Evolutionary conservation across 2,329 filamentous ascomycete genomes (phyloP), one percentile per base, ranked within the genome.

Genomic region (Anisogramma anomala): DNA sequence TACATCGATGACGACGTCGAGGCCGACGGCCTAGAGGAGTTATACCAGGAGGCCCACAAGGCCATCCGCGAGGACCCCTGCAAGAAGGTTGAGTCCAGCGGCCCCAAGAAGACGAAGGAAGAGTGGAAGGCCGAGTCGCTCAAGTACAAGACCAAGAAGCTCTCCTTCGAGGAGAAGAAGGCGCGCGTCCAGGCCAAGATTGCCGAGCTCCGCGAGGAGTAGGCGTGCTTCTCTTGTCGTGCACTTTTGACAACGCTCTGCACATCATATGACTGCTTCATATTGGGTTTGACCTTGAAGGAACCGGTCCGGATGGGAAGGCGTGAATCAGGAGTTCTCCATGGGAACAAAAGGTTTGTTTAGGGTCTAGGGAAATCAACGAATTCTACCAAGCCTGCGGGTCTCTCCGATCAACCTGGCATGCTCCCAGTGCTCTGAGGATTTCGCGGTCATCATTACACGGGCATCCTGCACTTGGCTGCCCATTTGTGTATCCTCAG

Each of bases 1-100:
- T 98, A 98, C 79, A 83, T 94, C 56, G 89, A 98, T 53, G 86
- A 94, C 63, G 91, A 94, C 58, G 68, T 98, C 53, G 89, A 96
- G 74, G 88, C 91, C 51, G 91, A 95, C 60, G 86, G 84, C 58
- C 78, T 98, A 47, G 91, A 98, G 84, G 91, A 98, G 61, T 67
- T 96, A 56, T 98, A 96, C 79, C 66, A 75, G 49, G 86, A 95
- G 64, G 91, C 88, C 52, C 91, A 98, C 79, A 82, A 84, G 68
- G 82, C 83, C 63, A 98, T 98, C 77, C 88, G 91, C 53, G 89
- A 87, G 73, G 85, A 98, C 67, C 91, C 91, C 61, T 94, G 83
- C 77, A 94, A 94, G 83, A 94, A 94, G 81, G 75, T 70, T 55
- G 82, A 78, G 57, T 65, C 63, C 50, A 79, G 75, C 42, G 83